Evolutionary conservation across 768 basidiomycete species (phyloP).

Genomic region (Arthromyces matolae): DNA sequence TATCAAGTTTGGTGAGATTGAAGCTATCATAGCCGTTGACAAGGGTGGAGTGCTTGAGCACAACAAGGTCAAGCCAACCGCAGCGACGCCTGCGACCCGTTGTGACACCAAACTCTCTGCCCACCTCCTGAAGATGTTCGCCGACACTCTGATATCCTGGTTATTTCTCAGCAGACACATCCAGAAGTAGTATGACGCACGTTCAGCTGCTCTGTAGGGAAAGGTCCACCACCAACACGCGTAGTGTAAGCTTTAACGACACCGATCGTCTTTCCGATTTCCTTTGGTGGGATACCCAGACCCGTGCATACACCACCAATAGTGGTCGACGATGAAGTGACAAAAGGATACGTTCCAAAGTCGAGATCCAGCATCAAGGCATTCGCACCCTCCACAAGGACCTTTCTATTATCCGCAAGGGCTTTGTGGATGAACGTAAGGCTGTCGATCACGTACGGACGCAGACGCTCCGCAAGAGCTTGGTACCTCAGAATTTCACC

Average conservation of each 20-base stretch:
- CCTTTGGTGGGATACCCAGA: constrained; percentile 90
- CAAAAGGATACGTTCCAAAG: constrained; percentile 96
- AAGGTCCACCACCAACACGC: constrained; percentile 96
- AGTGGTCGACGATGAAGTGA: constrained; percentile 90
- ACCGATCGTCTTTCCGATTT: constrained; percentile 83
- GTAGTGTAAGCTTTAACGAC: constrained; percentile 99
- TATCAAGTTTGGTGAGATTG: constrained; percentile 95
- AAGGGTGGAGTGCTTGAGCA: constrained; percentile 85
- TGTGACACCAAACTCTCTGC: constrained; percentile 86
- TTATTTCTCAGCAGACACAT: neutral
- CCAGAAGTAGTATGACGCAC: constrained; percentile 36
- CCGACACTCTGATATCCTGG: constrained; percentile 59
- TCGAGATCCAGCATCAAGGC: constrained; percentile 98
- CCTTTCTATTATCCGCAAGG: constrained; percentile 65
- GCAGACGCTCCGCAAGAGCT: constrained; percentile 77
- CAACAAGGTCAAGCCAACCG: constrained; percentile 97
- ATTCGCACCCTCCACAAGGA: constrained; percentile 97
- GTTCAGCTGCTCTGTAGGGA: constrained; percentile 94
- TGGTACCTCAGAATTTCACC: constrained; percentile 92
- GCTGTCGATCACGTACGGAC: constrained; percentile 88
- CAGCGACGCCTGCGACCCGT: constrained; percentile 91
- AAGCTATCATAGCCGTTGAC: constrained; percentile 95
- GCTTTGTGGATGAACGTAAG: constrained; percentile 82
- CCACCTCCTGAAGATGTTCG: constrained; percentile 88
- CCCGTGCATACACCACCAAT: constrained; percentile 98